A percentile compares a stretch with the other conserved stretches of the same genome.
These are phyloP conservation scores for Pseudogymnoascus sp. DNA, from an alignment of 2,329 filamentous ascomycete genomes.

Conservation along the genomic window DNA sequence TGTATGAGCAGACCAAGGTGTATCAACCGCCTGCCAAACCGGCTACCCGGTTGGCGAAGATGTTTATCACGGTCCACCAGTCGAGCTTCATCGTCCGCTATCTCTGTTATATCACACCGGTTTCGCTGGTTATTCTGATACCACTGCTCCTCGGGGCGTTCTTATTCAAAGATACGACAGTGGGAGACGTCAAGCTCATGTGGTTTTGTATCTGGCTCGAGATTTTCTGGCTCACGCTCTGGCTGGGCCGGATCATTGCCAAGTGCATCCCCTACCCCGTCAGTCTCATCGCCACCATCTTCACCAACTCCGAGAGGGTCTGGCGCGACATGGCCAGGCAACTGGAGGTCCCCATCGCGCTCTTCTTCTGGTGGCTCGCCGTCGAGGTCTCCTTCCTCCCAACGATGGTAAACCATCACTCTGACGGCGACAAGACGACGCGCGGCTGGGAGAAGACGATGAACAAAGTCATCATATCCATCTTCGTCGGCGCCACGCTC, in stretches of 20 bases:
- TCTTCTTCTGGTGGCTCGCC: constrained; percentile 89
- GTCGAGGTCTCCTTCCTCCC: constrained; percentile 80
- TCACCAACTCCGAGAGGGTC: constrained; percentile 81
- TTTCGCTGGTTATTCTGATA: constrained; percentile 56
- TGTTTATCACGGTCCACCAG: constrained; percentile 56
- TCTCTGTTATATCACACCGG: constrained; percentile 60
- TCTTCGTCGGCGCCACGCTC: constrained; percentile 72
- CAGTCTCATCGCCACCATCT: constrained; percentile 58
- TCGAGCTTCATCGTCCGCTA: constrained; percentile 62
- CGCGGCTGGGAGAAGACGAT: constrained; percentile 66
- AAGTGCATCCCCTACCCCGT: constrained; percentile 56
- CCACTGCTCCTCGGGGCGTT: constrained; percentile 59
- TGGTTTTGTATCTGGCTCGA: constrained; percentile 97
- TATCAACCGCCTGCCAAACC: constrained; percentile 59
- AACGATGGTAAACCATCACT: constrained; percentile 58
- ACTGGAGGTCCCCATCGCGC: constrained; percentile 72
- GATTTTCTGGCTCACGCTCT: constrained; percentile 84
- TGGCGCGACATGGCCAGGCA: constrained; percentile 84
- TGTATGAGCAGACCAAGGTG: constrained; percentile 57
- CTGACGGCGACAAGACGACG: constrained; percentile 41
- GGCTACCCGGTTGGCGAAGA: constrained; percentile 50
- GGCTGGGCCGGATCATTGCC: constrained; percentile 60
- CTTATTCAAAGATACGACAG: constrained; percentile 47
- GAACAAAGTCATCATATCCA: constrained; percentile 76
- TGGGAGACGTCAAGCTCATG: constrained; percentile 67